phyloP scores from a whole-genome alignment of 2,329 filamentous ascomycete species.

The Parafenestella ontariensis region DNA sequence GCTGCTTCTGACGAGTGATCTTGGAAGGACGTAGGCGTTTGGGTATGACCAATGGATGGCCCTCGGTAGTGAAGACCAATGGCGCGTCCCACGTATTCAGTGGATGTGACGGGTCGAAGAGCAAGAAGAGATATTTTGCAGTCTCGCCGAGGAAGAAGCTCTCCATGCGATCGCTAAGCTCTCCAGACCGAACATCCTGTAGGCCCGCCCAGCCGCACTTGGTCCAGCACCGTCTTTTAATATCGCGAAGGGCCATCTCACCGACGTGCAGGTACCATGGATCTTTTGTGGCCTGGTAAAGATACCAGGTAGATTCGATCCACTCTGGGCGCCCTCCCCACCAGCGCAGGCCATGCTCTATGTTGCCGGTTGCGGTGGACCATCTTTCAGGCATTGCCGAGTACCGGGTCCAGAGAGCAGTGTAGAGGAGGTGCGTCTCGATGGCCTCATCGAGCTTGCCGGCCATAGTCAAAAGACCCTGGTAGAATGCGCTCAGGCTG shows the following conservation, averaged over 20 bases:
- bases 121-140: conserved; percentile 90
- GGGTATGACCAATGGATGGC: conserved; percentile 89
- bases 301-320: conserved; percentile 93
- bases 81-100: conserved; percentile 85
- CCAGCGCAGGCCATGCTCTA: conserved; percentile 89
- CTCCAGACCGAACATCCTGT: conserved; percentile 66
- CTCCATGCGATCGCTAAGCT: conserved; percentile 94
- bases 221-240: conserved; percentile 86
- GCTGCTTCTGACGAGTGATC: background rate
- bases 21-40: conserved; percentile 39
- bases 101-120: conserved; percentile 86
- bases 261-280: conserved; percentile 96
- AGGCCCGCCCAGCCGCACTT: conserved; percentile 93
- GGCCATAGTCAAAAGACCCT: conserved; percentile 82
- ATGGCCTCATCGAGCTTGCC: conserved; percentile 92
- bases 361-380: conserved; percentile 82
- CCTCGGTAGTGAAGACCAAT: conserved; percentile 95
- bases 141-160: conserved; percentile 98
- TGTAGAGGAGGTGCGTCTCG: conserved; percentile 87
- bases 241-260: conserved; percentile 92
- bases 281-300: conserved; percentile 92
- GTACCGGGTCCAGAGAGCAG: conserved; percentile 93
- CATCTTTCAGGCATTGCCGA: conserved; percentile 93
- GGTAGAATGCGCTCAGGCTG: conserved; percentile 93
- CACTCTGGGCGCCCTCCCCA: conserved; percentile 97